Conservation (phyloP, 2,329 filamentous ascomycete genomes). For the Phoma sp. region DNA sequence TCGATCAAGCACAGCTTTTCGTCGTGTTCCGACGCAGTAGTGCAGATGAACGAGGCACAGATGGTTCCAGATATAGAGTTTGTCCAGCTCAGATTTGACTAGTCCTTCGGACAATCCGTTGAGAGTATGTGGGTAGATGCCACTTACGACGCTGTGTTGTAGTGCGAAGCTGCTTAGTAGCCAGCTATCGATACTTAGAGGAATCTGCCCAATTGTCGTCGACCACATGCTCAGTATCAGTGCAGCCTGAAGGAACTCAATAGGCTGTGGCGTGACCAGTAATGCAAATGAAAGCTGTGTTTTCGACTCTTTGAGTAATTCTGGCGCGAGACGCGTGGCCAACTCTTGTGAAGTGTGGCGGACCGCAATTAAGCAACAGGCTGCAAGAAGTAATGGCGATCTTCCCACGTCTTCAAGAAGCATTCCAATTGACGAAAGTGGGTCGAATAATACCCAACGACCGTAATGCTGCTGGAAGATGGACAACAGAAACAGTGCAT, state of each 20-base stretch:
- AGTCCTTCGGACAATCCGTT: background rate
- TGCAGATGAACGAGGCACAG: slow-evolving; percentile 56
- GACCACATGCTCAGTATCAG: slow-evolving; percentile 57
- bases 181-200: slow-evolving; percentile 56
- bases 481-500: background rate
- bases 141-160: slow-evolving; percentile 44
- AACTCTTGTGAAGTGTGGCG: slow-evolving; percentile 1
- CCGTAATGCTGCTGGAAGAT: slow-evolving; percentile 2
- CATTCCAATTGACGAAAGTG: background rate
- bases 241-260: slow-evolving; percentile 55
- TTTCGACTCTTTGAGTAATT: background rate
- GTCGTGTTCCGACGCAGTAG: slow-evolving; percentile 55
- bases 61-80: slow-evolving; percentile 54
- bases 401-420: background rate
- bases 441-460: background rate
- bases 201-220: slow-evolving; percentile 55
- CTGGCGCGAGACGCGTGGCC: background rate
- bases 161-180: slow-evolving; percentile 54
- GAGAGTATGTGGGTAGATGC: background rate
- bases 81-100: background rate
- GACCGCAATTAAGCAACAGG: slow-evolving; percentile 1
- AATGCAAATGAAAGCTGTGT: background rate
- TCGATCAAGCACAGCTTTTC: slow-evolving; percentile 48
- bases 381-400: background rate
- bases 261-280: slow-evolving; percentile 44